A percentile compares a stretch with the other conserved stretches of the same genome.
These are phyloP conservation scores for Thalassiosira mediterranea DNA, from an alignment of 352 stramenopile species.

Conservation along the genomic window DNA sequence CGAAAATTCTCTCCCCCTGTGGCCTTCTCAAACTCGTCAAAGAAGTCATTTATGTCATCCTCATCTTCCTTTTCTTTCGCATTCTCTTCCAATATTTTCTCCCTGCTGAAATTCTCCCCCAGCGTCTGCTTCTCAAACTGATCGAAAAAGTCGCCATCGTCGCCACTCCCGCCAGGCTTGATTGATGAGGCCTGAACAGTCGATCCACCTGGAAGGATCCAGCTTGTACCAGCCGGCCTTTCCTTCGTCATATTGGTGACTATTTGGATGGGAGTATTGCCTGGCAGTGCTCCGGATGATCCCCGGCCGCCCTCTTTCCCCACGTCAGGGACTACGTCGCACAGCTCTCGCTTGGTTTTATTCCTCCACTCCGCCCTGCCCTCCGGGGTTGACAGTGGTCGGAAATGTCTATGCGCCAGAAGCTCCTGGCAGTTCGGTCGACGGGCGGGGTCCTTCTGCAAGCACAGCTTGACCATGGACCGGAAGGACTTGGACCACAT, in stretches of 20 bases:
- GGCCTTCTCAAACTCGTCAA: conserved; percentile 84
- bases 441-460: conserved; percentile 87
- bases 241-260: conserved; percentile 59
- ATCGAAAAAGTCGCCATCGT: conserved; percentile 72
- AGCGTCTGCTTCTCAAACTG: conserved; percentile 79
- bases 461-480: conserved; percentile 81
- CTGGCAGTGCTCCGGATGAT: conserved; percentile 15
- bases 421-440: conserved; percentile 83
- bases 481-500: conserved; percentile 75
- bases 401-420: conserved; percentile 77
- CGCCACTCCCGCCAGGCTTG: conserved; percentile 4
- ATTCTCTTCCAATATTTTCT: conserved; percentile 20
- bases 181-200: conserved; percentile 57
- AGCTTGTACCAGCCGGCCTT: conserved; percentile 76
- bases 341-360: conserved; percentile 60
- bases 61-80: conserved; percentile 37
- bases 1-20: conserved; percentile 79
- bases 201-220: conserved; percentile 80
- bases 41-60: conserved; percentile 82
- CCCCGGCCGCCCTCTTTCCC: conserved; percentile 39
- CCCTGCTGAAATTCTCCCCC: conserved; percentile 77
- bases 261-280: conserved; percentile 57
- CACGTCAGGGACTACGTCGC: conserved; percentile 67
- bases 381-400: conserved; percentile 55
- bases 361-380: conserved; percentile 39